These are phyloP conservation scores for Penicillium olsonii DNA, from an alignment of 2,329 filamentous ascomycete genomes.

Conservation along the genomic window DNA sequence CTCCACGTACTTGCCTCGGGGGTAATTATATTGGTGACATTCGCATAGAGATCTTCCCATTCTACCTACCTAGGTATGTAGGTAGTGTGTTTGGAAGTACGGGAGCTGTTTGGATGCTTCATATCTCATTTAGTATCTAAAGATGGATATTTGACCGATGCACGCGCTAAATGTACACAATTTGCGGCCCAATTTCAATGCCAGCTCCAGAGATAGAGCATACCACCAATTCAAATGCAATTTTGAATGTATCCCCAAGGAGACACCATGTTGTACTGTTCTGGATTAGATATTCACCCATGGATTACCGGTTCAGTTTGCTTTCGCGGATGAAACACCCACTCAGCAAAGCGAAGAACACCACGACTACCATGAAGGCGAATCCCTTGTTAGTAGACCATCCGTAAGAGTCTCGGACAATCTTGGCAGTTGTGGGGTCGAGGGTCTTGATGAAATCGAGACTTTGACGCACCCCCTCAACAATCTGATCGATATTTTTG, in stretches of 20 bases:
- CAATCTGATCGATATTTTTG: conserved; percentile 64
- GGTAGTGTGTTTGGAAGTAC: no score
- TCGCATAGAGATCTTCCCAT: no score
- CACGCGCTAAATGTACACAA: background rate
- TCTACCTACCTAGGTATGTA: background rate
- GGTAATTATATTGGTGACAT: no score
- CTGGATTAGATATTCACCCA: conserved; percentile 1
- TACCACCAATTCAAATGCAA: background rate
- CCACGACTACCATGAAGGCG: conserved; percentile 52
- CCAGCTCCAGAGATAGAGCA: background rate
- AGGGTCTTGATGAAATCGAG: conserved; percentile 68
- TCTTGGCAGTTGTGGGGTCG: conserved; percentile 57
- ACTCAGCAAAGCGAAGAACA: conserved; percentile 49
- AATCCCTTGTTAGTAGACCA: conserved; percentile 56
- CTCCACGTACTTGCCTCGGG: no score
- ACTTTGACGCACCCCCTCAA: conserved; percentile 68
- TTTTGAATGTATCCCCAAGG: background rate
- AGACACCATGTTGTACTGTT: background rate
- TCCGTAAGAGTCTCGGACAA: conserved; percentile 70
- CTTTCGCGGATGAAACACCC: conserved; percentile 60
- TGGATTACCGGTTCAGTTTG: conserved; percentile 45
- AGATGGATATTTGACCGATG: background rate
- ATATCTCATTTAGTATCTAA: background rate
- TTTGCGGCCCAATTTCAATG: background rate
- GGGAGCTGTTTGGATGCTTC: no score